Conservation (phyloP, 2,329 filamentous ascomycete genomes). For the Colletotrichum liriopes region DNA sequence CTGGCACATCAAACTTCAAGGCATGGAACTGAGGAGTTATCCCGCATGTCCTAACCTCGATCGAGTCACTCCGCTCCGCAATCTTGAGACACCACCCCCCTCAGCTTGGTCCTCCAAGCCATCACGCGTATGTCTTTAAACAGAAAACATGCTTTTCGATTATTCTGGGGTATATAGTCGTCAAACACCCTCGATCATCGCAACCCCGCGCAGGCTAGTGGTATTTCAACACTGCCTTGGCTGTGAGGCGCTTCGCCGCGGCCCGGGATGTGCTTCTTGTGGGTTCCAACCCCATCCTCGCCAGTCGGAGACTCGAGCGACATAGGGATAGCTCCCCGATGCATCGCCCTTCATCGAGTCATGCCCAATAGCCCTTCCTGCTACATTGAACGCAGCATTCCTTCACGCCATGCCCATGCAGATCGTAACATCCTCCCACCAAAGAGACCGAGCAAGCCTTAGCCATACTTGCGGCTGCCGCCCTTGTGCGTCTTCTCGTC, state of each 20-base stretch:
- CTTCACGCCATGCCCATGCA: not conserved
- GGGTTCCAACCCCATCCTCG: not conserved
- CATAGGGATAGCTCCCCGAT: not conserved
- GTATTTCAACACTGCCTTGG: not conserved
- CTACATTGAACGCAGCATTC: not conserved
- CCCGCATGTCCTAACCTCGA: not conserved
- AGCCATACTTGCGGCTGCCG: conserved; percentile 71
- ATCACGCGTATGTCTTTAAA: not conserved
- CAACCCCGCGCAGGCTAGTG: not conserved
- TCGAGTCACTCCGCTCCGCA: not conserved
- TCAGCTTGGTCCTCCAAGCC: not conserved
- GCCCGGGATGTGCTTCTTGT: not conserved
- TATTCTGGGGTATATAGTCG: conserved; percentile 36
- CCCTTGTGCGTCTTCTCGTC: conserved; percentile 60
- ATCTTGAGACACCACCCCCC: not conserved
- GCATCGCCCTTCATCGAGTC: not conserved
- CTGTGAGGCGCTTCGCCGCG: not conserved
- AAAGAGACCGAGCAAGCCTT: conserved; percentile 45
- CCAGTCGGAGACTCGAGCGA: not conserved
- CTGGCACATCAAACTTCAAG: not conserved
- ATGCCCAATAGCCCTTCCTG: not conserved
- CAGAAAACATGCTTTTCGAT: conserved; percentile 25
- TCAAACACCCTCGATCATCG: conserved; percentile 5
- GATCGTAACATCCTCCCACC: not conserved
- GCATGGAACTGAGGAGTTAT: not conserved